phyloP scores from a whole-genome alignment of 2,329 filamentous ascomycete genomes.

The Amphichorda felina region DNA sequence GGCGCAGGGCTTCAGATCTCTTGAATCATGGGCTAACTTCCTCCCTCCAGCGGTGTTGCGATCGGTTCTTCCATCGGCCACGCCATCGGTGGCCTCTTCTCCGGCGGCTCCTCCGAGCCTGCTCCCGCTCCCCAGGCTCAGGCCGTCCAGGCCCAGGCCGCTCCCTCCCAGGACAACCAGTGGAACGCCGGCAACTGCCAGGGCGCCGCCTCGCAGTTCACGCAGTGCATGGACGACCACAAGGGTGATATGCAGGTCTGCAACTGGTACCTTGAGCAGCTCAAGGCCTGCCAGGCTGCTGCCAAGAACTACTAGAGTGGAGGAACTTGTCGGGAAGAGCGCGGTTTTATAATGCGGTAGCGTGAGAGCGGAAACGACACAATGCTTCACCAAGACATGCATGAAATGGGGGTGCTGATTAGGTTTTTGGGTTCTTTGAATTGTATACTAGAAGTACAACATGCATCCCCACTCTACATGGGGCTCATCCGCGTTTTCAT shows the following conservation, averaged over 20 bases:
- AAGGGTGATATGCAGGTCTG: slow-evolving; percentile 90
- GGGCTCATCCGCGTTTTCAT: slow-evolving; percentile 5
- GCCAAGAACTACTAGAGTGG: slow-evolving; percentile 53
- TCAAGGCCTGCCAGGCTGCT: slow-evolving; percentile 79
- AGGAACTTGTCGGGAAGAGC: background rate
- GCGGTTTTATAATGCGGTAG: no score
- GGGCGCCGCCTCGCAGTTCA: slow-evolving; percentile 73
- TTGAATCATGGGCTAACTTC: no score
- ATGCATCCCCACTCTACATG: slow-evolving; percentile 12
- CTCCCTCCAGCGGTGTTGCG: slow-evolving; percentile 67
- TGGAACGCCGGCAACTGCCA: slow-evolving; percentile 59
- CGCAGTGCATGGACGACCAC: slow-evolving; percentile 93
- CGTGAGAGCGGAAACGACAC: no score
- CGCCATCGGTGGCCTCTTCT: slow-evolving; percentile 82
- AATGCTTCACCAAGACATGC: background rate
- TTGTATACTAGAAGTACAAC: slow-evolving; percentile 14
- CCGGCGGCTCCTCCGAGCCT: slow-evolving; percentile 53
- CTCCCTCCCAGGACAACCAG: slow-evolving; percentile 26
- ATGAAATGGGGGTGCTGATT: no score
- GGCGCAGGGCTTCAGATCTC: no score
- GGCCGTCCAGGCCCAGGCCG: slow-evolving; percentile 28
- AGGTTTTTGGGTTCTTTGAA: background rate
- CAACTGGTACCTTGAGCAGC: slow-evolving; percentile 95
- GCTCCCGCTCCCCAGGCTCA: slow-evolving; percentile 36
- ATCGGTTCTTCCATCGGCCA: slow-evolving; percentile 93